Evolutionary conservation across 2,329 filamentous ascomycete genomes (phyloP).

Genomic region (Stemphylium lycopersici): DNA sequence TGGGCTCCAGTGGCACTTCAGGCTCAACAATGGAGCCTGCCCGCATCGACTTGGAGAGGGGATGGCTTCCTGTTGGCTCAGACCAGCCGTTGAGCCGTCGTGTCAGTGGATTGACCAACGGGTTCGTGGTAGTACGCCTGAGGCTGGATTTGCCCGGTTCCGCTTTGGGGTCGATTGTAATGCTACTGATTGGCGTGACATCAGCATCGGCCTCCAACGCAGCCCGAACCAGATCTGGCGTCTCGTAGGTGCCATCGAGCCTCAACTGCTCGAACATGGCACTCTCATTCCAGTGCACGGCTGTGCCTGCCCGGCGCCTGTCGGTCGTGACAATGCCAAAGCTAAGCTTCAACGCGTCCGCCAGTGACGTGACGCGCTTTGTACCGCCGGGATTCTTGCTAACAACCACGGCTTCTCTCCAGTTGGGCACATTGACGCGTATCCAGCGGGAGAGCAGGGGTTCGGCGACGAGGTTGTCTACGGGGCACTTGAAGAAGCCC

Average conservation of each 20-base stretch:
- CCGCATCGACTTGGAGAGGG: constrained; percentile 45
- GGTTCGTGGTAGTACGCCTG: constrained; percentile 33
- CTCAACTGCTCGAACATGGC: constrained; percentile 67
- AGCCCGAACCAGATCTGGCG: constrained; percentile 38
- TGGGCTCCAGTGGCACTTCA: constrained; percentile 35
- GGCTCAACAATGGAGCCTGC: constrained; percentile 44
- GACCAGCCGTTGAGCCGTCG: constrained; percentile 37
- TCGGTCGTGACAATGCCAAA: constrained; percentile 96
- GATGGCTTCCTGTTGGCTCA: constrained; percentile 35
- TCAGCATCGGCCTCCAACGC: constrained; percentile 45
- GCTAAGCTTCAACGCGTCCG: constrained; percentile 94
- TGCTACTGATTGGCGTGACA: constrained; percentile 36
- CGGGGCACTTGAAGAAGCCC: constrained; percentile 96
- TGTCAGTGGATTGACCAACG: constrained; percentile 39
- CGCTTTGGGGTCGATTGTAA: constrained; percentile 31
- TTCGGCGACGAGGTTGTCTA: constrained; percentile 96
- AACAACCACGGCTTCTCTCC: constrained; percentile 92
- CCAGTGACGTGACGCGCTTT: constrained; percentile 93
- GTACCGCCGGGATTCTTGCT: constrained; percentile 98
- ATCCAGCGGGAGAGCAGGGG: constrained; percentile 97
- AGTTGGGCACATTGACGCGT: constrained; percentile 81
- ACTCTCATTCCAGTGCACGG: constrained; percentile 72
- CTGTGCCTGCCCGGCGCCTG: constrained; percentile 52
- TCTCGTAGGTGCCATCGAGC: constrained; percentile 51
- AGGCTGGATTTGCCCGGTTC: constrained; percentile 38